Conservation (phyloP, 1,139 yeast genomes). For the Kurtzmaniella quercitrusa region DNA sequence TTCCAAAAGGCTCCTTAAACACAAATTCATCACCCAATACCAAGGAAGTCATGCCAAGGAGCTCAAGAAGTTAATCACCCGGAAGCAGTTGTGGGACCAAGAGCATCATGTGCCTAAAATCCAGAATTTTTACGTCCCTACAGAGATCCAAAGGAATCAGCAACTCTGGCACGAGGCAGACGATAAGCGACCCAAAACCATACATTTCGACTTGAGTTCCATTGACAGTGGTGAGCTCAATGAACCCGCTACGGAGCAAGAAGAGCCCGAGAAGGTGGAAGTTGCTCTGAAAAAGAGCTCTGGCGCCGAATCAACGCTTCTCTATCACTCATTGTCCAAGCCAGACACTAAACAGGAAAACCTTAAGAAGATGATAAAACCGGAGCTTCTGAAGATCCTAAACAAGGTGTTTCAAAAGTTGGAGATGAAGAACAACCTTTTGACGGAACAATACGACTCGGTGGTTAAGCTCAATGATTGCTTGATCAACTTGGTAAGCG, state of each 20-base stretch:
- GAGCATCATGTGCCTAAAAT: slow-evolving; percentile 31
- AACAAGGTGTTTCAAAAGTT: slow-evolving; percentile 34
- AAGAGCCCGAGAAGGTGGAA: slow-evolving; percentile 1
- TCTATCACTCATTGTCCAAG: slow-evolving; percentile 7
- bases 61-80: slow-evolving; percentile 32
- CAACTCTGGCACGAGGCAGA: slow-evolving; percentile 26
- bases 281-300: not conserved
- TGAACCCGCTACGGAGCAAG: not conserved
- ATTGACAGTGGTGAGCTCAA: slow-evolving; percentile 12
- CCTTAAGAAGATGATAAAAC: slow-evolving; percentile 18
- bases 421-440: slow-evolving; percentile 28
- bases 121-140: slow-evolving; percentile 37
- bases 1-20: slow-evolving; percentile 56
- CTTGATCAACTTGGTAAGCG: slow-evolving; percentile 23
- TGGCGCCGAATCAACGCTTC: slow-evolving; percentile 1
- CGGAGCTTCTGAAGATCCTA: slow-evolving; percentile 30
- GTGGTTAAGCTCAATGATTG: slow-evolving; percentile 30
- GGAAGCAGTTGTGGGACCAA: slow-evolving; percentile 40
- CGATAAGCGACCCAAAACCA: slow-evolving; percentile 12
- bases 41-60: slow-evolving; percentile 13
- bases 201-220: slow-evolving; percentile 38
- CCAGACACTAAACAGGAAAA: slow-evolving; percentile 20
- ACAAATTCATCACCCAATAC: slow-evolving; percentile 46
- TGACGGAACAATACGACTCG: slow-evolving; percentile 33
- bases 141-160: slow-evolving; percentile 34